Evolutionary conservation across 2,329 filamentous ascomycete species (phyloP), one percentile per base, ranked within the genome.

Genomic region (Bertia moriformis): DNA sequence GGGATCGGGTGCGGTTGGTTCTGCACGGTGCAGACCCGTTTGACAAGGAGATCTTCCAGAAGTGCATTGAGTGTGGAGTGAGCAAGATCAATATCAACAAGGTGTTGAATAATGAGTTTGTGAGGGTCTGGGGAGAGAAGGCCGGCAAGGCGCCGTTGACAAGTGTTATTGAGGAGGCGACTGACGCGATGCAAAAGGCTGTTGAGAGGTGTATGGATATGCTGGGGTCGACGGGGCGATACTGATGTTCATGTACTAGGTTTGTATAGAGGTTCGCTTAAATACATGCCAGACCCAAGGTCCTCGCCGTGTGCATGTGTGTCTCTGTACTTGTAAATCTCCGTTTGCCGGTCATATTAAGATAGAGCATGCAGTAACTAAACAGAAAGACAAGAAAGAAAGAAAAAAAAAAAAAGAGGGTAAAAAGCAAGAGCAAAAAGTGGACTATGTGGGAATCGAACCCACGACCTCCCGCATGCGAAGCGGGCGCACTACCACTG

Each of bases 11-110:
- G 33, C 52, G 60, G 37, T 51, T 68, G 3, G 64, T 67, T 4
- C 55, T 68, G 39, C 65, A 69, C 48, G 65, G 65, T 24, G 61
- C 63, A 7, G 62, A 67, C 39, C 61, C 60, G n/a, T 68, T 67
- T 41, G 54, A 57, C 40, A 50, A 63, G 50, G 58, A 60, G 7
- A 62, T 64, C 41, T 66, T 66, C 44, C 42, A 49, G 18, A 51
- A 50, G 36, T 67, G 63, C 52, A 66, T 69, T 49, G 51, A 52
- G 17, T 56, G 50, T 4, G 66, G 66, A 37, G 59, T 68, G 27
- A 57, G 56, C 37, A 68, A 68, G 54, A 51, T 67, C 45, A 69
- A 69, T 46, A 65, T 69, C 53, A 69, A 69, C 53, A 65, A 66
- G 53, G 63, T 62, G 35, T 62, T 68, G 60, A 67, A 67, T 48